These are phyloP conservation scores for Zoysia matrella DNA, from an alignment of 202 grass and related monocot species.

Conservation along the genomic window DNA sequence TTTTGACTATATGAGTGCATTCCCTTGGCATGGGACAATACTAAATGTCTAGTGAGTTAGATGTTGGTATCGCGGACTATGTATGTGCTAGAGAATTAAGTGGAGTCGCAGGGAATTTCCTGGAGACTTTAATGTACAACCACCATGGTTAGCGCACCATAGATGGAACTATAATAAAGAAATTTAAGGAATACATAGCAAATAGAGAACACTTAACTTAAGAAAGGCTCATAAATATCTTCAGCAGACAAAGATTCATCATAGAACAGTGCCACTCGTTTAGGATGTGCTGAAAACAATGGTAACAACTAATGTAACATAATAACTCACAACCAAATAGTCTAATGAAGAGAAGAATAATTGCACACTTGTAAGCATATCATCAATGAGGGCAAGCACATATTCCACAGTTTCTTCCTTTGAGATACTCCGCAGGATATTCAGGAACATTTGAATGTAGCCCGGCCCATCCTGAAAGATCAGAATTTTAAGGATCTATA, in stretches of 20 bases:
- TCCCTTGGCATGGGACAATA: background rate
- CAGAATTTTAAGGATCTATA: slow-evolving; percentile 21
- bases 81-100: background rate
- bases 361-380: slow-evolving; percentile 85
- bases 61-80: slow-evolving; percentile 4
- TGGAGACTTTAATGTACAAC: background rate
- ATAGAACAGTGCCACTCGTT: slow-evolving; percentile 78
- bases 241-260: slow-evolving; percentile 75
- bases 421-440: slow-evolving; percentile 76
- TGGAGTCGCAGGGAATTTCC: background rate
- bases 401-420: slow-evolving; percentile 98
- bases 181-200: slow-evolving; percentile 22
- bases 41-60: background rate
- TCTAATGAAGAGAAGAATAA: slow-evolving; percentile 20
- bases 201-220: slow-evolving; percentile 68
- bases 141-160: background rate
- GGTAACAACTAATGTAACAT: slow-evolving; percentile 21
- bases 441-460: slow-evolving; percentile 77
- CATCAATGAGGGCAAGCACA: slow-evolving; percentile 93
- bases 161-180: slow-evolving; percentile 20
- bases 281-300: slow-evolving; percentile 84
- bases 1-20: background rate
- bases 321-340: slow-evolving; percentile 32
- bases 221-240: slow-evolving; percentile 92
- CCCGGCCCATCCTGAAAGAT: slow-evolving; percentile 76